phyloP scores from a whole-genome alignment of 768 basidiomycete genomes.

The Boletus rufocinnamomeus region DNA sequence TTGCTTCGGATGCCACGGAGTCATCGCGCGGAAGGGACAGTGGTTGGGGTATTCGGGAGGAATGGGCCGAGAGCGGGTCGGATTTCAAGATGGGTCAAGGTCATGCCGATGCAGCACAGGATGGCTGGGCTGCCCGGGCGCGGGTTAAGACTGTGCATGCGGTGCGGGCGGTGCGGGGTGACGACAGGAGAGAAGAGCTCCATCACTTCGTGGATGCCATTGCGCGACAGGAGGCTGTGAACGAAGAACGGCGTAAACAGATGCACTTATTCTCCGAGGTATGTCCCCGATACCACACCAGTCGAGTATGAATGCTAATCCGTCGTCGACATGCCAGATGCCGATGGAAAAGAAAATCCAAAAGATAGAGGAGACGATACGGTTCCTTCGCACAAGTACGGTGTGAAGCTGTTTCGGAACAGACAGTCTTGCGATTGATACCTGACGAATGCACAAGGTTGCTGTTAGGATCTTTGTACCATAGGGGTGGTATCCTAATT shows the following conservation, averaged over 20 bases:
- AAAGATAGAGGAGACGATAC: conserved; percentile 52
- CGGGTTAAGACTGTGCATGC: background rate
- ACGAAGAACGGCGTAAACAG: conserved; percentile 40
- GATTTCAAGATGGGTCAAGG: background rate
- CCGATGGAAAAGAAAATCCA: conserved; percentile 53
- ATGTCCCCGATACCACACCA: conserved; percentile 8
- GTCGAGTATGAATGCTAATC: background rate
- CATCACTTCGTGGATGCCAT: conserved; percentile 49
- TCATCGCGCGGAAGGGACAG: conserved; percentile 14
- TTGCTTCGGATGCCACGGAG: conserved; percentile 26
- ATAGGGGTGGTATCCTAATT: conserved; percentile 1
- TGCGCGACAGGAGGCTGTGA: conserved; percentile 41
- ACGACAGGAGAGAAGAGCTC: conserved; percentile 15
- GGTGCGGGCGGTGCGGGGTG: conserved; percentile 3
- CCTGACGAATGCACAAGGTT: background rate
- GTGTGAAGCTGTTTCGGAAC: background rate
- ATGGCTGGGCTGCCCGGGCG: conserved; percentile 1
- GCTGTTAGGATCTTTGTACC: background rate
- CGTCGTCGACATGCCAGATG: conserved; percentile 42
- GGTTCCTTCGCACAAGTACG: conserved; percentile 34
- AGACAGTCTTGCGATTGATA: background rate
- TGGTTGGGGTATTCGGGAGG: conserved; percentile 23
- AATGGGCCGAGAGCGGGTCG: conserved; percentile 13
- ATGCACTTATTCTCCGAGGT: conserved; percentile 59
- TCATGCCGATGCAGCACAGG: background rate